phyloP scores from a whole-genome alignment of 2,329 filamentous ascomycete species.

The Zymoseptoria brevis region DNA sequence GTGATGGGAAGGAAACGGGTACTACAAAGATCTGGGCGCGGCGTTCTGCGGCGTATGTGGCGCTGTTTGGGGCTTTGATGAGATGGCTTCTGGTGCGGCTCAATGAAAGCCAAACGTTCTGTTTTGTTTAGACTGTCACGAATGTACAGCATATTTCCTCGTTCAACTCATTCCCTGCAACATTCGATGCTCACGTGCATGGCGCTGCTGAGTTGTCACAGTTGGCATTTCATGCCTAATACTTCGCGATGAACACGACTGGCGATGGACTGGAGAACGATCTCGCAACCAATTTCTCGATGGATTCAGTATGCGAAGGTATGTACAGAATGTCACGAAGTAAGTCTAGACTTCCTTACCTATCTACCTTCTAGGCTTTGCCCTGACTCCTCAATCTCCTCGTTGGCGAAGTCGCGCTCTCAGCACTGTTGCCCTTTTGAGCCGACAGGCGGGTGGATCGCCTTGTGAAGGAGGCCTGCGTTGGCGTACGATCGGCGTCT shows the following conservation, averaged over 20 bases:
- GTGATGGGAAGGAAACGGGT: conserved; percentile 10
- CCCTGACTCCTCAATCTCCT: not conserved
- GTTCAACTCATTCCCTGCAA: not conserved
- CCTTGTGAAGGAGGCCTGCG: not conserved
- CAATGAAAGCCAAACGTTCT: conserved; percentile 3
- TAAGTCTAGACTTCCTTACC: not conserved
- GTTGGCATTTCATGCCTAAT: not conserved
- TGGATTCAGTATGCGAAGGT: not conserved
- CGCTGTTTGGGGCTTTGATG: conserved; percentile 7
- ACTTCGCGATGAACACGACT: not conserved
- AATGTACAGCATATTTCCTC: conserved; percentile 6
- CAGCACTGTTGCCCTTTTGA: not conserved
- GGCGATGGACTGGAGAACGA: not conserved
- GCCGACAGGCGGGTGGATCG: not conserved
- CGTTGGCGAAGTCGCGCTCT: not conserved
- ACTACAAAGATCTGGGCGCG: conserved; percentile 5
- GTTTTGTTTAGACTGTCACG: conserved; percentile 4
- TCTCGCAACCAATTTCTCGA: not conserved
- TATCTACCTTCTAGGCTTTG: not conserved
- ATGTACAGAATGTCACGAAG: not conserved
- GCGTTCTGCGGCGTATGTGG: conserved; percentile 17
- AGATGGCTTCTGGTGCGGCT: not conserved
- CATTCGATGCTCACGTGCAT: not conserved
- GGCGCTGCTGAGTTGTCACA: not conserved
- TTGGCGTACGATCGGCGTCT: not conserved